Base-by-base conservation (phyloP, 257 asterid species). In the Jacaranda mimosifolia region DNA sequence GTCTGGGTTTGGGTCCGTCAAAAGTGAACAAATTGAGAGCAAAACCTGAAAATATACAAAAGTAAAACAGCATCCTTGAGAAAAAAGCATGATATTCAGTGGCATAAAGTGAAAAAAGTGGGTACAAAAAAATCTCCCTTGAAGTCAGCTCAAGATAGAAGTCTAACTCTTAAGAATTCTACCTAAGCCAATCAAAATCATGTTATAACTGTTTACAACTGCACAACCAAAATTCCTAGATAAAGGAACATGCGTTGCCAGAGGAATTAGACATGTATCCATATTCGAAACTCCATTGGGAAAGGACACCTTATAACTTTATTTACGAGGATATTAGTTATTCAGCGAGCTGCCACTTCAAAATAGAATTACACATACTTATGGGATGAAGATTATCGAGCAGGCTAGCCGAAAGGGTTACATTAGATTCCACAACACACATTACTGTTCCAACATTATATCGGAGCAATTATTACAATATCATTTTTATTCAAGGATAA, bases 1-100 rank as follows among this genome's bases (percentile, higher is more conserved):
- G 52, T 80, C 84, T 3, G 84, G 84, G 62, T 80, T 80, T 36
- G 80, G 84, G 51, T 80, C 84, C 48, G 84, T 80, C 84, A 80
- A 63, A 42, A 80, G 80, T 15, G 84, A 80, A 46, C 84, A 80
- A 36, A 80, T 80, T 0, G 84, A 80, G 48, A 80, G 80, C 73
- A 80, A 75, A 36, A 80, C 84, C 84, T 80, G 62, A 70, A 74
- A 53, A 77, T 35, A 36, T 12, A 35, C 26, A 57, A 45, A 18
- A 13, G 38, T 19, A 18, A 11, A 57, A 45, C 6, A 3, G 2
- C 43, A 63, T 43, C 32, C 59, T 57, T 58, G n/a, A 73, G 43
- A 18, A 45, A 46, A 46, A 73, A 1, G 6, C 4, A 55, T 43
- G 66, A 68, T 53, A 46, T 5, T 7, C 19, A 6, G 9, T 21